Evolutionary conservation across 192 early-diverging fungal species (phyloP).

Genomic region (Podila epicladia): DNA sequence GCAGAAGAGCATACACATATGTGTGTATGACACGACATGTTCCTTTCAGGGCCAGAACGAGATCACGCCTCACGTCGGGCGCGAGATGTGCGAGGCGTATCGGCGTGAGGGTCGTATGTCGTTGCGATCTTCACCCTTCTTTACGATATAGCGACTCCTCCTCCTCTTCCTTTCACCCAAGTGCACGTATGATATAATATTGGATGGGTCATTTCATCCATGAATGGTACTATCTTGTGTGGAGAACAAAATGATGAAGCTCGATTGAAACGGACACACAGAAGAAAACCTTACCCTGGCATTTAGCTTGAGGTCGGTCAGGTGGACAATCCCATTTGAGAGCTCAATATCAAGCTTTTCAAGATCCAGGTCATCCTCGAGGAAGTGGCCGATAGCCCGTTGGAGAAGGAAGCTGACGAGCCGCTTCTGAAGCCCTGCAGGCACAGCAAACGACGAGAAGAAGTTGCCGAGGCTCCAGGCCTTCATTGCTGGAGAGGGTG

Average conservation of each 20-base stretch:
- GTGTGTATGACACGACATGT: neutral
- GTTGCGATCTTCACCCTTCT: too few relatives aligned
- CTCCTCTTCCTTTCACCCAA: neutral
- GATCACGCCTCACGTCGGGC: neutral
- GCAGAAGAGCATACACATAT: too few relatives aligned
- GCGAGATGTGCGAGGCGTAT: too few relatives aligned
- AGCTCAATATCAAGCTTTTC: constrained; percentile 90
- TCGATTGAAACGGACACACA: neutral
- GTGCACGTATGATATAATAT: neutral
- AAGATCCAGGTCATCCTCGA: constrained; percentile 77
- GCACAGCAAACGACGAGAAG: constrained; percentile 55
- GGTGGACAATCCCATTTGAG: constrained; percentile 75
- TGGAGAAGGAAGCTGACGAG: constrained; percentile 85
- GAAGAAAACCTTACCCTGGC: constrained; percentile 64
- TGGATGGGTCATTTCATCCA: neutral
- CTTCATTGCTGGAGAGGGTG: constrained; percentile 21
- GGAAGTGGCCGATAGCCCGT: constrained; percentile 85
- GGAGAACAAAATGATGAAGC: neutral
- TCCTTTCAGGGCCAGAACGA: neutral
- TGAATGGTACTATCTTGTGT: neutral
- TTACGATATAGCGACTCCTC: too few relatives aligned
- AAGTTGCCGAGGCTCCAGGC: constrained; percentile 52
- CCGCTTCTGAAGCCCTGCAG: constrained; percentile 83
- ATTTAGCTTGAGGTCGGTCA: constrained; percentile 84
- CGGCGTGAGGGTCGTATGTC: too few relatives aligned